phyloP scores from a whole-genome alignment of 2,329 filamentous ascomycete species.

The Neofusicoccum sp. region DNA sequence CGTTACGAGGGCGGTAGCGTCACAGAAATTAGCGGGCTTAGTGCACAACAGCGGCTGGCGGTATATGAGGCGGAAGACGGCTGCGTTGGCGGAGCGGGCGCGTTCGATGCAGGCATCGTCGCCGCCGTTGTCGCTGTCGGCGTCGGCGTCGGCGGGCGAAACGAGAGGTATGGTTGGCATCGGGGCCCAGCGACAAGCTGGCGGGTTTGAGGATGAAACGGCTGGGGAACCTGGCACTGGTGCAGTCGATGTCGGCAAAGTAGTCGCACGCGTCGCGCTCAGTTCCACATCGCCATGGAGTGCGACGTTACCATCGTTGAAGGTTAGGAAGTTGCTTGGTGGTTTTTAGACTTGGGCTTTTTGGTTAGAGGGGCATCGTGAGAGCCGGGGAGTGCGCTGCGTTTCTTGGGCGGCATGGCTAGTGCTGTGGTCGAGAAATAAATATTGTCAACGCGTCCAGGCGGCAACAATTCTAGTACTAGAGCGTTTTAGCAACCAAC shows the following conservation, averaged over 20 bases:
- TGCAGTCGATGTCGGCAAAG: not conserved
- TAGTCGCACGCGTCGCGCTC: not conserved
- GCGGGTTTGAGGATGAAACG: not conserved
- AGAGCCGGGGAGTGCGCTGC: not conserved
- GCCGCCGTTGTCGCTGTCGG: not conserved
- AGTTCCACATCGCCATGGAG: not conserved
- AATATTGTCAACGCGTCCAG: too few relatives aligned
- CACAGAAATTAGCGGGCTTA: not conserved
- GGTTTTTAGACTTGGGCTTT: not conserved
- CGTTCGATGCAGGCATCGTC: not conserved
- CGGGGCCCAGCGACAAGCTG: too few relatives aligned
- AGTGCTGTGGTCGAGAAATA: too few relatives aligned
- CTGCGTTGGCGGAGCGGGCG: not conserved
- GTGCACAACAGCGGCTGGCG: not conserved
- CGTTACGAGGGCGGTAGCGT: not conserved
- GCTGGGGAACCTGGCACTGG: not conserved
- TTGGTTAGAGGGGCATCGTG: not conserved
- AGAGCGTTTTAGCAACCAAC: too few relatives aligned
- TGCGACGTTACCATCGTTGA: not conserved
- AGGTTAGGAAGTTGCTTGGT: not conserved
- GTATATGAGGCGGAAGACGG: not conserved
- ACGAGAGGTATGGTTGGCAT: not conserved
- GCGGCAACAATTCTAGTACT: too few relatives aligned
- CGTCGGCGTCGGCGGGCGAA: not conserved
- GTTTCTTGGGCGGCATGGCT: too few relatives aligned